Evolutionary conservation across 1,139 yeast species (phyloP), one percentile per base, ranked within the genome.

Genomic region (Taphrina sp.): DNA sequence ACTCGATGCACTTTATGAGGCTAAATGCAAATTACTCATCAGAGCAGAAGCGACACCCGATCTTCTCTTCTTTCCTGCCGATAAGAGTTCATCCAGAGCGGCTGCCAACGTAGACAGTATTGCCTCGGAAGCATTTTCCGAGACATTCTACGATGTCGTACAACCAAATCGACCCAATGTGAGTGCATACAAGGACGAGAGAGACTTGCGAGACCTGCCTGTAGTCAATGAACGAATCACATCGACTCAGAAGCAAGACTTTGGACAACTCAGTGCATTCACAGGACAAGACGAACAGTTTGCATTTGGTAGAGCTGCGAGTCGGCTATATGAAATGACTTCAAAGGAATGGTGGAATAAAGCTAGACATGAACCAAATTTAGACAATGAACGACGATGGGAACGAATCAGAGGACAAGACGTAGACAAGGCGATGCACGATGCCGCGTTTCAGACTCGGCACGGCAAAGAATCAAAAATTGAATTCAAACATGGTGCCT

Each of bases 1-100:
- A 64, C 71, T 92, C 57, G 98, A 92, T 69, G 97, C 98, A 0
- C 94, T 92, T 1, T 92, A 92, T 69, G 97, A 92, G 69, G 83
- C 84, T 58, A 89, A 86, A 62, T 85, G 95, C 10, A 77, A 88
- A 63, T 72, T 92, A 33, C 95, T 95, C 1, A 94, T 89, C 22
- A 88, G 96, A 0, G 83, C 89, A 0, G 95, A 86, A 1, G 88
- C 89, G 3, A 83, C 87, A 37, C 92, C 89, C 67, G 81, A 82
- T 55, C 86, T 85, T 61, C 76, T 92, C 56, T 90, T 92, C 35
- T 81, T 83, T 2, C 90, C 90, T 0, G 72, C 79, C 2, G 69
- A 83, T 69, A 4, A 33, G 8, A 77, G 59, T 3, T 53, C 59
- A 19, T 22, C 19, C 5, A 41, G 24, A 36, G 49, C 26, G 22